Base-by-base conservation (phyloP, 257 asterid genomes). In the Verbascum thapsus region DNA sequence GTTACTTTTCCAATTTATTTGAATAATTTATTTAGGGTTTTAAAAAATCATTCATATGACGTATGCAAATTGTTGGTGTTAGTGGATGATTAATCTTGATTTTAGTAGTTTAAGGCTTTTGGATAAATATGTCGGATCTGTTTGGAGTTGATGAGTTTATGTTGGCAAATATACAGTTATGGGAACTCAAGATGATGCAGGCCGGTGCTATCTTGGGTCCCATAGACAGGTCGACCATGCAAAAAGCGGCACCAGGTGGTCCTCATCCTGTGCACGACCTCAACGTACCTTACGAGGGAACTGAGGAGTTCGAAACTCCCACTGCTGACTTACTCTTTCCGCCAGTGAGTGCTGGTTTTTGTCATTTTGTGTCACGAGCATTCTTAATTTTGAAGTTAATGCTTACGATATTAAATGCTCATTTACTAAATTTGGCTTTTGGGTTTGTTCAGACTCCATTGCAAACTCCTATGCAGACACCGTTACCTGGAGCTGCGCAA, bases 281-380 rank as follows among this genome's bases (percentile, higher is more conserved):
- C 60, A 92, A 92, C 48, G 95, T 92, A 34, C 98, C 98, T 11
- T 88, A 92, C 56, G 96, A 92, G 71, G 98, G 95, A 58, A 76
- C 85, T 3, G 98, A 92, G 81, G 98, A 92, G 86, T 92, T 72
- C 56, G 98, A 92, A 77, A 88, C 98, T 44, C 98, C 98, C 11
- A 88, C 98, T 37, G 91, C 97, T 70, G 98, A 92, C 69, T 72
- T 92, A 74, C 84, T 92, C 35, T 92, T 92, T 78, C 97, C 98
- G 45, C 98, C 98, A 45, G 98, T 92, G 67, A 82, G 96, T 67
- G 26, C 19, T 68, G 9, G 1, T 55, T 42, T 61, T 22, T 57
- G 8, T 47, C 22, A 30, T 8, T 20, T 19, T 10, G 59, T 35
- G 12, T n/a, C n/a, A n/a, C n/a, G n/a, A n/a, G n/a, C n/a, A 18